Conservation (phyloP, 1,284 basidiomycete species). For the Coniferiporia weirii region DNA sequence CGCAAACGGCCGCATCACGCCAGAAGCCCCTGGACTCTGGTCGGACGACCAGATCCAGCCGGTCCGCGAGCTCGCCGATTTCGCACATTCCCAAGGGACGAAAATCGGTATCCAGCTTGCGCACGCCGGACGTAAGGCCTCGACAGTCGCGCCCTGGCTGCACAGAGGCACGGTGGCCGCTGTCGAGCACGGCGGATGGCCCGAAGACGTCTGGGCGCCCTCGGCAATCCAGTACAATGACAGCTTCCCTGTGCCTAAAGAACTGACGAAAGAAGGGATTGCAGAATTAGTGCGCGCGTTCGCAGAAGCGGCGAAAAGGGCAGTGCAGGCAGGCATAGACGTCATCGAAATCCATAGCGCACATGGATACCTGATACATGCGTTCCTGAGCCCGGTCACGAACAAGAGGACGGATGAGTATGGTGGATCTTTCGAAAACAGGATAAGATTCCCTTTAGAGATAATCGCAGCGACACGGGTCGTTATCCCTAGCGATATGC, state of each 20-base stretch:
- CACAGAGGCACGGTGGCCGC: constrained; percentile 8
- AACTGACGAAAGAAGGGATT: constrained; percentile 44
- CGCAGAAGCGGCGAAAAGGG: constrained; percentile 39
- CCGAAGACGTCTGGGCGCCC: constrained; percentile 36
- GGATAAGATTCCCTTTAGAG: constrained; percentile 44
- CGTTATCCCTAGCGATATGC: constrained; percentile 36
- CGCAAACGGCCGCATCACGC: constrained; percentile 59
- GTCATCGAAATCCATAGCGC: constrained; percentile 38
- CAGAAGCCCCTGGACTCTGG: constrained; percentile 47
- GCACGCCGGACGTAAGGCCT: constrained; percentile 60
- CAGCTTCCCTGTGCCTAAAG: constrained; percentile 47
- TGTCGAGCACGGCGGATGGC: constrained; percentile 42
- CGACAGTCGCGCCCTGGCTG: constrained; percentile 44
- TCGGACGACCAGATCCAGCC: constrained; percentile 49
- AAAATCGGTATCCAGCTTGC: constrained; percentile 57
- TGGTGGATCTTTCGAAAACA: constrained; percentile 52
- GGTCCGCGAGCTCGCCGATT: constrained; percentile 50
- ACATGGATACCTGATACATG: constrained; percentile 38
- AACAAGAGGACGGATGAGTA: constrained; percentile 58
- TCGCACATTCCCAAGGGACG: constrained; percentile 44
- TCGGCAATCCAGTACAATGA: constrained; percentile 46
- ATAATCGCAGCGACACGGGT: constrained; percentile 39
- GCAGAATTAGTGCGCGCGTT: constrained; percentile 42
- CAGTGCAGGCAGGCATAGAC: constrained; percentile 38
- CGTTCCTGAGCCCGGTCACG: constrained; percentile 34